A percentile compares a stretch with the other conserved stretches of the same genome.
Evolutionary conservation across 2,329 filamentous ascomycete genomes (phyloP).

Genomic region (Xylariaceae sp.): DNA sequence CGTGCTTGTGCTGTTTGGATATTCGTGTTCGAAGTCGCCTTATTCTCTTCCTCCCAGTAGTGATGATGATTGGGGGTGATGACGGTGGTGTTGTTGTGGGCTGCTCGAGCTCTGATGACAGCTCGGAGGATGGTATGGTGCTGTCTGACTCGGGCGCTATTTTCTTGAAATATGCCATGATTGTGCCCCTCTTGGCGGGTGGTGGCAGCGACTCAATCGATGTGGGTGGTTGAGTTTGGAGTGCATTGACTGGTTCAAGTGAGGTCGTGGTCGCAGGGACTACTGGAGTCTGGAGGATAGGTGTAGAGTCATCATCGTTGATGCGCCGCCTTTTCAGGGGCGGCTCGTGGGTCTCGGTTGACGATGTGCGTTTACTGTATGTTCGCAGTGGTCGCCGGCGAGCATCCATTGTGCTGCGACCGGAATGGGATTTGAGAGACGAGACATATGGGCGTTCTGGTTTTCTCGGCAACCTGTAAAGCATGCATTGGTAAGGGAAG

Average conservation of each 20-base stretch:
- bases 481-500: background rate
- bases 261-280: too few species aligned
- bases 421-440: conserved; percentile 7
- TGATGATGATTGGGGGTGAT: conserved; percentile 23
- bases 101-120: conserved; percentile 14
- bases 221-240: background rate
- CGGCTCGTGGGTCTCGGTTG: conserved; percentile 24
- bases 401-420: conserved; percentile 9
- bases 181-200: conserved; percentile 26
- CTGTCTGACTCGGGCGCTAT: conserved; percentile 19
- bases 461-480: conserved; percentile 16
- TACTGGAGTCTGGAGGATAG: background rate
- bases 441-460: conserved; percentile 21
- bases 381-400: conserved; percentile 35
- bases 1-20: conserved; percentile 8
- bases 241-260: too few species aligned
- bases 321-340: conserved; percentile 25
- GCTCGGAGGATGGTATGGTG: conserved; percentile 15
- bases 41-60: conserved; percentile 24
- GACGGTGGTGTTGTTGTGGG: conserved; percentile 32
- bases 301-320: background rate
- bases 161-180: conserved; percentile 32
- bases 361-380: conserved; percentile 34
- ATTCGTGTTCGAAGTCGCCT: conserved; percentile 35
- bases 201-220: conserved; percentile 7